Percentiles rank a stretch among this genome's conserved stretches.
phyloP scores from a whole-genome alignment of 192 early-diverging fungal genomes.

The Irineochytrium annulatum region DNA sequence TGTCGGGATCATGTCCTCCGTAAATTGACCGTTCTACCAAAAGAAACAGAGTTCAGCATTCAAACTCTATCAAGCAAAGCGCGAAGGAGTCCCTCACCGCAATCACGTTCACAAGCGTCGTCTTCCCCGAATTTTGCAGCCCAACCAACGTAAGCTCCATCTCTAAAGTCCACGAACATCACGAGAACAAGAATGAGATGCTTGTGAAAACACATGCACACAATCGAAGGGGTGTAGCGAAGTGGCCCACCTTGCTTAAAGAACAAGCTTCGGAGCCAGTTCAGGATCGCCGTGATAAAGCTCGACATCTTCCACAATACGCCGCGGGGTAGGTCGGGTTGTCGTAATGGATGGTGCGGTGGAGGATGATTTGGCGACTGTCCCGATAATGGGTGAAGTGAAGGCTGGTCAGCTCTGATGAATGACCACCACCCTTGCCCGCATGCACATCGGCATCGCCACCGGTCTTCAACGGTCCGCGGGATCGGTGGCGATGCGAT shows the following conservation, averaged over 20 bases:
- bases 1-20: slow-evolving; percentile 81
- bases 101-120: slow-evolving; percentile 57
- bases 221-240: slow-evolving; percentile 25
- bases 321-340: too few species aligned
- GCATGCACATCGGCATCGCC: too few species aligned
- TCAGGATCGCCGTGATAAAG: slow-evolving; percentile 28
- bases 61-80: background rate
- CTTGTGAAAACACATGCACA: slow-evolving; percentile 36
- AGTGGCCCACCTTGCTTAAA: slow-evolving; percentile 48
- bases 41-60: slow-evolving; percentile 15
- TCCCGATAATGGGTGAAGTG: too few species aligned
- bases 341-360: too few species aligned
- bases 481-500: too few species aligned
- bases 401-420: too few species aligned
- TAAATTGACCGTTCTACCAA: slow-evolving; percentile 52
- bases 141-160: slow-evolving; percentile 62
- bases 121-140: slow-evolving; percentile 58
- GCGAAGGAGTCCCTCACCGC: slow-evolving; percentile 30
- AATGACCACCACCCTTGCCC: too few species aligned
- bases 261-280: slow-evolving; percentile 48
- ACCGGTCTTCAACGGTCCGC: too few species aligned
- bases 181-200: slow-evolving; percentile 25
- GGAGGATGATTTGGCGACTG: too few species aligned
- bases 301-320: too few species aligned
- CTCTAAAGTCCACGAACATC: slow-evolving; percentile 40